phyloP scores from a whole-genome alignment of 805 yeast genomes.

The Blastobotrys peoriensis region DNA sequence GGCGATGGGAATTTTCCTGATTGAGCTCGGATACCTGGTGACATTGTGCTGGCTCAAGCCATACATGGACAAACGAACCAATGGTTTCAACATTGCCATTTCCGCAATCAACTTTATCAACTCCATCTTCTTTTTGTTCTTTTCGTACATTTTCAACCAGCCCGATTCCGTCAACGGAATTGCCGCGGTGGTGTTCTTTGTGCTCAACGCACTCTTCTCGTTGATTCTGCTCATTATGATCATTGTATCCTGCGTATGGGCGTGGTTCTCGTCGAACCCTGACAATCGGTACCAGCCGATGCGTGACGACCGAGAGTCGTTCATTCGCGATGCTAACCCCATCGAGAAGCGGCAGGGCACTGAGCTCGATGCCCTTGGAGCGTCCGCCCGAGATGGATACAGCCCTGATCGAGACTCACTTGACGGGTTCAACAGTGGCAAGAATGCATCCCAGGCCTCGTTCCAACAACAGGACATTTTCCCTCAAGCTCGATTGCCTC shows the following conservation, averaged over 20 bases:
- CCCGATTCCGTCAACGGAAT: slow-evolving; percentile 87
- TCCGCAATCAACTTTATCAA: slow-evolving; percentile 75
- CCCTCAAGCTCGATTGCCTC: slow-evolving; percentile 15
- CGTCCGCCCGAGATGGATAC: slow-evolving; percentile 35
- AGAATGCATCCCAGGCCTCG: not conserved
- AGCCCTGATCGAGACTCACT: slow-evolving; percentile 4
- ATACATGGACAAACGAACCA: slow-evolving; percentile 90
- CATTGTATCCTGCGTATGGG: slow-evolving; percentile 78
- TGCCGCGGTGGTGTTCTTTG: slow-evolving; percentile 84
- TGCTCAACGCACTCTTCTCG: slow-evolving; percentile 85
- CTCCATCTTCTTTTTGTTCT: slow-evolving; percentile 81
- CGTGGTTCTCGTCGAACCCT: slow-evolving; percentile 82
- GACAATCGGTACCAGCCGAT: slow-evolving; percentile 94
- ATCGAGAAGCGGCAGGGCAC: slow-evolving; percentile 27
- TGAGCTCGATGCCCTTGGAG: slow-evolving; percentile 70
- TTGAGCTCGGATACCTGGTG: slow-evolving; percentile 67
- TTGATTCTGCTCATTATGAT: slow-evolving; percentile 76
- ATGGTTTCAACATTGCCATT: slow-evolving; percentile 84
- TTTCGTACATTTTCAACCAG: slow-evolving; percentile 75
- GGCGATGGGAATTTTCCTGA: slow-evolving; percentile 66
- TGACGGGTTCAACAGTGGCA: slow-evolving; percentile 3
- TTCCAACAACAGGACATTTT: slow-evolving; percentile 6
- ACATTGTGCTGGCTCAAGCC: slow-evolving; percentile 71
- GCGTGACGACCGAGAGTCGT: slow-evolving; percentile 95
- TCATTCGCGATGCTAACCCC: slow-evolving; percentile 41